These are phyloP conservation scores for Pisolithus orientalis DNA, from an alignment of 768 basidiomycete genomes.

Conservation along the genomic window DNA sequence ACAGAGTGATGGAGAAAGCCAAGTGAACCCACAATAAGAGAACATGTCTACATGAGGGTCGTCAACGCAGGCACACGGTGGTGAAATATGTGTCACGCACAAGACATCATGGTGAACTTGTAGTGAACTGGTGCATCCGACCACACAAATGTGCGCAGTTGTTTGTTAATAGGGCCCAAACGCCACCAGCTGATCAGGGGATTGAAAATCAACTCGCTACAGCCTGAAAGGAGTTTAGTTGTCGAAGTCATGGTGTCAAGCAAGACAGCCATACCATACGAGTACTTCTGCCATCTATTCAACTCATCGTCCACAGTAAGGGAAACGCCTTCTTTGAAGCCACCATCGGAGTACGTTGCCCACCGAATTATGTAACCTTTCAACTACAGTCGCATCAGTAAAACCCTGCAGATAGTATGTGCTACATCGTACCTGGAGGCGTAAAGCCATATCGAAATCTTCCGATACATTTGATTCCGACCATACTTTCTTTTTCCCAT, in stretches of 20 bases:
- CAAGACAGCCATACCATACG: conserved; percentile 42
- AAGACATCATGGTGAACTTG: conserved; percentile 61
- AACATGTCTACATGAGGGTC: conserved; percentile 35
- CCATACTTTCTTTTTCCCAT: conserved; percentile 66
- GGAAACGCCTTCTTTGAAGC: conserved; percentile 89
- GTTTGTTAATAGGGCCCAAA: conserved; percentile 77
- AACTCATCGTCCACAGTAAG: conserved; percentile 90
- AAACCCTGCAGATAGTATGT: conserved; percentile 21
- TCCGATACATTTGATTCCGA: conserved; percentile 62
- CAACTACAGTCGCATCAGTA: conserved; percentile 31
- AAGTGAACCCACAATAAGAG: conserved; percentile 38
- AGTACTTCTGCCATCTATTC: conserved; percentile 89
- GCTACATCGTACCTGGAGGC: conserved; percentile 35
- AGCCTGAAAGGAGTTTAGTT: background rate
- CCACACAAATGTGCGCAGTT: conserved; percentile 73
- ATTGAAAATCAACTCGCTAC: conserved; percentile 55
- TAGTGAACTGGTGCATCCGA: conserved; percentile 73
- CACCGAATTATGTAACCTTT: conserved; percentile 22
- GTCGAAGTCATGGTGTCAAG: background rate
- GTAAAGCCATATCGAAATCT: conserved; percentile 64
- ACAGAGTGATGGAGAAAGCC: background rate
- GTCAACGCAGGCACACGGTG: background rate
- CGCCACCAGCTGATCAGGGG: conserved; percentile 75
- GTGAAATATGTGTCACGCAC: conserved; percentile 21
- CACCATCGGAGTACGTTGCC: conserved; percentile 81